phyloP scores from a whole-genome alignment of 148 eudicot species.

The Euryodendron excelsum region DNA sequence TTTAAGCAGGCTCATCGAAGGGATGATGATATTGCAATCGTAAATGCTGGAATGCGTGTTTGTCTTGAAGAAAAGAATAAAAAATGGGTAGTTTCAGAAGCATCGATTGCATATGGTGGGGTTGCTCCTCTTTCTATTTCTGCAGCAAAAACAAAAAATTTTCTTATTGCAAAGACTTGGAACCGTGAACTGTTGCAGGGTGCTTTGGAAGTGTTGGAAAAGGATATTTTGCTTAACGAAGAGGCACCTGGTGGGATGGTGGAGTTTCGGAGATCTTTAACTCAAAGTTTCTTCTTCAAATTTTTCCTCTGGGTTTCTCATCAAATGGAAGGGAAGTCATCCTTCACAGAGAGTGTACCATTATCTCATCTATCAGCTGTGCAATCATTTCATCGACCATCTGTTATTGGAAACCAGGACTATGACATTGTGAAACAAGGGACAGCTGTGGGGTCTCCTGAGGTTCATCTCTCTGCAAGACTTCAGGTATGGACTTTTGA shows the following conservation, averaged over 20 bases:
- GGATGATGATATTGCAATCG: conserved; percentile 97
- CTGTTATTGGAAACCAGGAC: conserved; percentile 74
- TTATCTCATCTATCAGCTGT: conserved; percentile 74
- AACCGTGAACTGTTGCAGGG: conserved; percentile 55
- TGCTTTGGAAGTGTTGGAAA: conserved; percentile 62
- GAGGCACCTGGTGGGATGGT: conserved; percentile 99
- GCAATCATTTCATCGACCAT: conserved; percentile 59
- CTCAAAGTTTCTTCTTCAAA: conserved; percentile 87
- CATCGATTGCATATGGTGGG: conserved; percentile 90
- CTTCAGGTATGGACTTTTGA: conserved; percentile 60
- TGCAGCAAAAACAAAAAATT: conserved; percentile 61
- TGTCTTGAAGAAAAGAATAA: conserved; percentile 58
- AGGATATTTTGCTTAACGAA: conserved; percentile 73
- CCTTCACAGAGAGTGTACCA: conserved; percentile 45
- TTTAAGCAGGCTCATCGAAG: conserved; percentile 98
- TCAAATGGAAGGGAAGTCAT: conserved; percentile 56
- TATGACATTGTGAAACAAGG: conserved; percentile 79
- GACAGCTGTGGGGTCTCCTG: conserved; percentile 94
- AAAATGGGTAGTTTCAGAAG: conserved; percentile 81
- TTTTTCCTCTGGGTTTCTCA: conserved; percentile 77
- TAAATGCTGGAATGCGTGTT: conserved; percentile 97
- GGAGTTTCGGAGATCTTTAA: conserved; percentile 85
- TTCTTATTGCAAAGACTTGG: conserved; percentile 74
- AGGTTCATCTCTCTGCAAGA: conserved; percentile 82
- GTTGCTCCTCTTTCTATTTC: conserved; percentile 80